phyloP scores from a whole-genome alignment of 768 basidiomycete genomes.

The Leucocoprinus sp. region DNA sequence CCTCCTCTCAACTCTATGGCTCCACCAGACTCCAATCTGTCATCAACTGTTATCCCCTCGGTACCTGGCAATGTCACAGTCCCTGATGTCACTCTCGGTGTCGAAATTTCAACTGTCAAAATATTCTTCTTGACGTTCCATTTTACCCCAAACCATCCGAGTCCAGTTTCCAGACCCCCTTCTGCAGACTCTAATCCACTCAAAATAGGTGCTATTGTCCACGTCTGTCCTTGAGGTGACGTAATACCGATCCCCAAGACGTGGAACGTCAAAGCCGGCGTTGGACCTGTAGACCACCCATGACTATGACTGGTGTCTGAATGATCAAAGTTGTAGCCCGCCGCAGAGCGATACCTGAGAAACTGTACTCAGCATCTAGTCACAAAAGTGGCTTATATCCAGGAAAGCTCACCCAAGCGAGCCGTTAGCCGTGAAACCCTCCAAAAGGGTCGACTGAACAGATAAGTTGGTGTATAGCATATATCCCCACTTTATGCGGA shows the following conservation, averaged over 20 bases:
- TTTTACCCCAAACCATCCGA: constrained; percentile 43
- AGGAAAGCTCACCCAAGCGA: constrained; percentile 34
- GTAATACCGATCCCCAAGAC: too few species aligned
- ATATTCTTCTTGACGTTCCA: constrained; percentile 25
- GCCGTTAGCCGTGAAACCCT: constrained; percentile 51
- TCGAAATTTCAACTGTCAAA: background rate
- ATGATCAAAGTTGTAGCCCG: constrained; percentile 48
- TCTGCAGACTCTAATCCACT: too few species aligned
- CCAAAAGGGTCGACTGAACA: constrained; percentile 46
- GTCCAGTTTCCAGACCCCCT: too few species aligned
- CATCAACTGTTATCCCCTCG: constrained; percentile 1
- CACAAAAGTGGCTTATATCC: background rate
- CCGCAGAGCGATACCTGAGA: constrained; percentile 37
- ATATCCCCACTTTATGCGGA: constrained; percentile 39
- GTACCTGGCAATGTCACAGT: constrained; percentile 5
- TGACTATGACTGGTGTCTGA: too few species aligned
- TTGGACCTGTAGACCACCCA: too few species aligned
- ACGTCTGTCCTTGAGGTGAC: too few species aligned
- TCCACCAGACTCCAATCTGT: background rate
- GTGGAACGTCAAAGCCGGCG: too few species aligned
- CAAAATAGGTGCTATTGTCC: too few species aligned
- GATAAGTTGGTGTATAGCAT: too few species aligned
- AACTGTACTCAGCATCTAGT: background rate
- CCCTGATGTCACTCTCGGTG: background rate
- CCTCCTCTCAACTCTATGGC: constrained; percentile 1